Evolutionary conservation across 2,329 filamentous ascomycete species (phyloP), one percentile per base, ranked within the genome.

Genomic region (Parastagonospora nodorum): DNA sequence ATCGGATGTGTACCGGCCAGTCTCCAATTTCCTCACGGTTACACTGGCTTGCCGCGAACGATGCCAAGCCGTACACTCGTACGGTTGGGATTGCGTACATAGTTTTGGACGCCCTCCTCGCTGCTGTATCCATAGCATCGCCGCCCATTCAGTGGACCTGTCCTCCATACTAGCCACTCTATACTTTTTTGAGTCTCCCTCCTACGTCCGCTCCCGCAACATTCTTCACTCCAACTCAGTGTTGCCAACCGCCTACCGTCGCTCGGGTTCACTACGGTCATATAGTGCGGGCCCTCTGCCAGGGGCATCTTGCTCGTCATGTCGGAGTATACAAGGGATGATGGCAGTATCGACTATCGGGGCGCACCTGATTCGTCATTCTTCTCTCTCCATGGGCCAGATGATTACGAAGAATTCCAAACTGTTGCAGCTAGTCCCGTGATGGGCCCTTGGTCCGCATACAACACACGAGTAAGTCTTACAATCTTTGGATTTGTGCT

Each of bases 371-470:
- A 28, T 12, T 11, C 46, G 14, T 40, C 42, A 4, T 33, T 12
- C n/a, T n/a, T 15, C 43, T 15, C 36, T 11, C 39, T n/a, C 27
- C 29, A 3, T 7, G 14, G 9, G 8, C n/a, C 36, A 16, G 12
- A 42, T 8, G 45, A 48, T 8, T 27, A 11, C n/a, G 45, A 48
- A 35, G n/a, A 8, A 5, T 24, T 31, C 8, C 39, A 42, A 10
- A 29, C 19, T 32, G 33, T 30, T 14, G 28, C 45, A 8, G 32
- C 45, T 19, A 42, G 45, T 10, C 42, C 39, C 30, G 31, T 38
- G 4, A 16, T 42, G 24, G 41, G 15, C 8, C 46, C 53, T 24
- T 53, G 50, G 50, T 57, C 53, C 5, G 44, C 43, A 10, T 29
- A 48, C 16, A 51, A 48, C 16, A 42, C 38, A 28, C 46, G 38